phyloP scores from a whole-genome alignment of 2,329 filamentous ascomycete species.

The Alternaria consortialis region DNA sequence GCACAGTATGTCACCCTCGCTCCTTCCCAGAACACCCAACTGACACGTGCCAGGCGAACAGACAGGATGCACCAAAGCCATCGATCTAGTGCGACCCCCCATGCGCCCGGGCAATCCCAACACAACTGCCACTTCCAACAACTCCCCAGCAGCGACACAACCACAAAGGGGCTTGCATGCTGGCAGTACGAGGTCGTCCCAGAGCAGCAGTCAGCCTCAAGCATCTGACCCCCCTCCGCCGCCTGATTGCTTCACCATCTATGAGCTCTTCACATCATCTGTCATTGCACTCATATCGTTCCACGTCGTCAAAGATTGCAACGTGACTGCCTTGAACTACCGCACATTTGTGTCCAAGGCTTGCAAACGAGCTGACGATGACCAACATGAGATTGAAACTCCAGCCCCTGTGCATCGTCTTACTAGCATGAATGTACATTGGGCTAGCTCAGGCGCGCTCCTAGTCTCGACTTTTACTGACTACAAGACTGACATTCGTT shows the following conservation, averaged over 20 bases:
- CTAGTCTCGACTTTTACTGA: slow-evolving; percentile 43
- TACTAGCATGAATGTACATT: slow-evolving; percentile 43
- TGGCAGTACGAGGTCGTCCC: slow-evolving; percentile 28
- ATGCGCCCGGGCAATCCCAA: slow-evolving; percentile 33
- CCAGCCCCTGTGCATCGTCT: slow-evolving; percentile 31
- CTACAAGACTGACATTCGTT: slow-evolving; percentile 32
- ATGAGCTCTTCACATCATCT: slow-evolving; percentile 51
- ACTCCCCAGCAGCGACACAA: slow-evolving; percentile 30
- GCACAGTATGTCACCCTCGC: slow-evolving; percentile 34
- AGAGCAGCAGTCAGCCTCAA: slow-evolving; percentile 25
- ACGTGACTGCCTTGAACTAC: slow-evolving; percentile 48
- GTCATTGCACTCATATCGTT: slow-evolving; percentile 49
- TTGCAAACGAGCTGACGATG: slow-evolving; percentile 14
- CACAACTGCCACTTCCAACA: slow-evolving; percentile 26
- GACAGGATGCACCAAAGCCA: slow-evolving; percentile 43
- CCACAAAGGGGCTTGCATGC: slow-evolving; percentile 31
- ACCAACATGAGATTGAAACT: slow-evolving; percentile 11
- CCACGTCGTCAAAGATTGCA: slow-evolving; percentile 42
- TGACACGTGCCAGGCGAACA: slow-evolving; percentile 45
- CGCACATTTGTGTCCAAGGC: slow-evolving; percentile 48
- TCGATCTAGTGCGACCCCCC: slow-evolving; percentile 45
- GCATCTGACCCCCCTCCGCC: slow-evolving; percentile 30
- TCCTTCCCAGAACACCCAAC: slow-evolving; percentile 2
- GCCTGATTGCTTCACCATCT: slow-evolving; percentile 45
- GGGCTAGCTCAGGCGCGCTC: slow-evolving; percentile 48